A percentile compares a stretch with the other conserved stretches of the same genome.
Evolutionary conservation across 768 basidiomycete genomes (phyloP).

Genomic region (Naganishia vaughanmartiniae): DNA sequence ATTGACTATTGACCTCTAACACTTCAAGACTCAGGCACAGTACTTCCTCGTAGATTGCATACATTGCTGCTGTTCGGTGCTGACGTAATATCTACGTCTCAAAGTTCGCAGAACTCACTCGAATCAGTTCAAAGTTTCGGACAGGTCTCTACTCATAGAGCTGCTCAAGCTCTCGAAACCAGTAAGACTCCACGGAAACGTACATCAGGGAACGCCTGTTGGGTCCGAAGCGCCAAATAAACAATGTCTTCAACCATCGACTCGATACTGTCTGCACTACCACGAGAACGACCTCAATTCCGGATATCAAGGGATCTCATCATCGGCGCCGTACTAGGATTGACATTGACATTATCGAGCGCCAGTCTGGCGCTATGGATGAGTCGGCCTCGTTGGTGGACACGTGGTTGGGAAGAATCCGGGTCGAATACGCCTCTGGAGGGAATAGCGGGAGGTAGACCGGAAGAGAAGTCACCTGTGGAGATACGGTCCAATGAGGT

Average conservation of each 20-base stretch:
- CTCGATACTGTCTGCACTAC: conserved; percentile 4
- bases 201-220: no score
- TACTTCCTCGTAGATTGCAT: no score
- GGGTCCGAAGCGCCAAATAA: neutral
- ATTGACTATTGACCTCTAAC: no score
- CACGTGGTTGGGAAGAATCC: conserved; percentile 3
- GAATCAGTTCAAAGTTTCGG: neutral
- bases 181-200: no score
- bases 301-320: conserved; percentile 45
- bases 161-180: no score
- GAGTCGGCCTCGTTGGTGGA: conserved; percentile 18
- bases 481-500: conserved; percentile 64
- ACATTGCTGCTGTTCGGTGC: neutral
- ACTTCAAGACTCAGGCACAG: no score
- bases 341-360: conserved; percentile 71
- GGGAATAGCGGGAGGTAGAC: neutral
- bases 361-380: conserved; percentile 61
- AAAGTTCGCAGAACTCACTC: neutral
- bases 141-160: no score
- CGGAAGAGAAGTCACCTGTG: conserved; percentile 2
- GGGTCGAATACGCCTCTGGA: neutral
- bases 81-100: conserved; percentile 1
- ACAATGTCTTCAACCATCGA: conserved; percentile 1
- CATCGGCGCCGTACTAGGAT: conserved; percentile 66
- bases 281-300: conserved; percentile 3